Evolutionary conservation across 2,329 filamentous ascomycete species (phyloP), one percentile per base, ranked within the genome.

Genomic region (Beauveria caledonica): DNA sequence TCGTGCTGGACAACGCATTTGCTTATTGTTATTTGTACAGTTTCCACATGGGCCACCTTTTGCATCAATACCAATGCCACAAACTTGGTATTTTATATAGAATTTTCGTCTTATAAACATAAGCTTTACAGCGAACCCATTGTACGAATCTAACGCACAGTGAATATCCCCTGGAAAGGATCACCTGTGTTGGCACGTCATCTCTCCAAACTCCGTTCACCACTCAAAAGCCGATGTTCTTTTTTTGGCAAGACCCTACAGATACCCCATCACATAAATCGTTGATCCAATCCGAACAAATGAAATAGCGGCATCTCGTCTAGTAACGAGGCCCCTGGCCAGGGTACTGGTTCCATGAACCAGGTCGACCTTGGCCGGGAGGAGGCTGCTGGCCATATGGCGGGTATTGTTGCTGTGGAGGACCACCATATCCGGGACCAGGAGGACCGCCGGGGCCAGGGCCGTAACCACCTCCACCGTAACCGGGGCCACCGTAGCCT

Each of bases 331-430:
- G 73, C 52, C 67, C 66, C 61, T 74, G 73, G 15, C 74, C 74
- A n/a, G 72, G 73, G 55, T 75, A 76, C 55, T 73, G 68, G 50
- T 66, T 68, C 72, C 73, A 76, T 10, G 68, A 66, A 7, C 70
- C 65, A 17, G 67, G 67, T 2, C 48, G 56, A 21, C 57, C 57
- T 33, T 71, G 66, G n/a, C 64, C 64, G 57, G 64, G 54, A 51
- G 64, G 60, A 56, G 63, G 67, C 19, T 64, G 65, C 13, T 68
- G 64, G 8, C 65, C 65, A 46, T 69, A 66, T 7, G 64, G 63
- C 44, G 65, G 64, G 39, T 67, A 64, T 11, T 65, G 62, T 50
- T 70, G 68, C 21, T 64, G 66, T 2, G 64, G 60, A 36, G 44
- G 27, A 8, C 58, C 58, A 25, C 56, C 56, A n/a, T 59, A 59